Percentiles rank a stretch among this genome's conserved stretches.
These are phyloP conservation scores for Usnea hakonensis DNA, from an alignment of 495 filamentous ascomycete species.

Conservation along the genomic window DNA sequence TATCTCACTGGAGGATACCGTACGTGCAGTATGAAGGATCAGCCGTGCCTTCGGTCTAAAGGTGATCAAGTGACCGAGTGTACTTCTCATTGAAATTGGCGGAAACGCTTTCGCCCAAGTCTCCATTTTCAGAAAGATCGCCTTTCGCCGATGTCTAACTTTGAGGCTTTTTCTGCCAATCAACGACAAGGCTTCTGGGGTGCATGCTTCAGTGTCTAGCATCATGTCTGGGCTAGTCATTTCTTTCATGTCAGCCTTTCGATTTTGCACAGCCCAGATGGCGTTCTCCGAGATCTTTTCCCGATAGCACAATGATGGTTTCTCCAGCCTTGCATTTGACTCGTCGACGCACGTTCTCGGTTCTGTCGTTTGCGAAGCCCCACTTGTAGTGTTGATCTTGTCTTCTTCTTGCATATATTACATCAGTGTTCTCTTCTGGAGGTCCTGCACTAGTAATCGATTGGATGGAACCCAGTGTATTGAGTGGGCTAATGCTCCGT, in stretches of 20 bases:
- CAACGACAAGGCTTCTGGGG: neutral
- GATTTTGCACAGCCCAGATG: slow-evolving; percentile 15
- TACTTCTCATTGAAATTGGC: slow-evolving; percentile 2
- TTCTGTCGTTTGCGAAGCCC: neutral
- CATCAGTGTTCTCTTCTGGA: slow-evolving; percentile 15
- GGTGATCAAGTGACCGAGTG: slow-evolving; percentile 20
- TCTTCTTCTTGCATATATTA: slow-evolving; percentile 8
- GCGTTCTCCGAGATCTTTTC: slow-evolving; percentile 14
- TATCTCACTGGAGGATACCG: slow-evolving; percentile 14
- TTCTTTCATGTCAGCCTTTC: slow-evolving; percentile 9
- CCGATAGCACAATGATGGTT: neutral
- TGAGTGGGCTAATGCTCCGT: slow-evolving; percentile 1
- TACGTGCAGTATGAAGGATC: slow-evolving; percentile 3
- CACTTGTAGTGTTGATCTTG: slow-evolving; percentile 16
- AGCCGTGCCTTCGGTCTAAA: slow-evolving; percentile 11
- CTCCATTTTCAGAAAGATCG: slow-evolving; percentile 4
- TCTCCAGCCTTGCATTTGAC: slow-evolving; percentile 11
- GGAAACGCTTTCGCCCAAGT: slow-evolving; percentile 5
- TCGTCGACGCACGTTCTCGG: slow-evolving; percentile 6
- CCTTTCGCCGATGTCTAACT: neutral
- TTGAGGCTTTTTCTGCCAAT: slow-evolving; percentile 7
- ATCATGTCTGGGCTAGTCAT: slow-evolving; percentile 7
- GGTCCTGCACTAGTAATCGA: slow-evolving; percentile 1
- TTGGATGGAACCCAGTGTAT: slow-evolving; percentile 13
- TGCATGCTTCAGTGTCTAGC: slow-evolving; percentile 9